These are phyloP conservation scores for Arxiozyma bovina DNA, from an alignment of 1,139 yeast species.

Conservation along the genomic window DNA sequence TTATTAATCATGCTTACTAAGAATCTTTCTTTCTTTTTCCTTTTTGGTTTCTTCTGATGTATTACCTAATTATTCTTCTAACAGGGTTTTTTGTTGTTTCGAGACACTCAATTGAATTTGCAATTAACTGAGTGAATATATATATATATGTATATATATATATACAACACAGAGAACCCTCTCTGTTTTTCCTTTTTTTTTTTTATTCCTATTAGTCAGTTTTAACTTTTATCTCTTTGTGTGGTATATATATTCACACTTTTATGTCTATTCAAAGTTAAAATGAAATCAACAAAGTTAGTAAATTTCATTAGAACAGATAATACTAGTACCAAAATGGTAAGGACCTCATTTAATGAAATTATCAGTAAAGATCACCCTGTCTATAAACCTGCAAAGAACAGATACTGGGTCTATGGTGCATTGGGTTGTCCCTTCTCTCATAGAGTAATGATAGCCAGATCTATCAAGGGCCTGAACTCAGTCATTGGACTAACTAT, in stretches of 20 bases:
- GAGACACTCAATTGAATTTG: neutral
- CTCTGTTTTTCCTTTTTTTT: too few species aligned
- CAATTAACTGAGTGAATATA: neutral
- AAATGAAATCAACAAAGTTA: neutral
- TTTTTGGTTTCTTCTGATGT: neutral
- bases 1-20: neutral
- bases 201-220: too few species aligned
- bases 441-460: slow-evolving; percentile 10
- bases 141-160: too few species aligned
- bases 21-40: too few species aligned
- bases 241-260: neutral
- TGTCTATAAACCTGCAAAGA: slow-evolving; percentile 9
- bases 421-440: slow-evolving; percentile 12
- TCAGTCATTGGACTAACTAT: slow-evolving; percentile 9
- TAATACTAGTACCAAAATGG: slow-evolving; percentile 1
- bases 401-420: slow-evolving; percentile 11
- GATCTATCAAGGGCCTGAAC: slow-evolving; percentile 9
- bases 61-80: too few species aligned
- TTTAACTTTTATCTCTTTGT: too few species aligned
- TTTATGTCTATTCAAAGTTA: neutral
- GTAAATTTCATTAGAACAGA: neutral
- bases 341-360: slow-evolving; percentile 8
- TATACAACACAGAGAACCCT: too few species aligned
- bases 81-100: neutral
- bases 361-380: slow-evolving; percentile 7